phyloP scores from a whole-genome alignment of 495 filamentous ascomycete genomes.

The Aspergillus coremiiformis region DNA sequence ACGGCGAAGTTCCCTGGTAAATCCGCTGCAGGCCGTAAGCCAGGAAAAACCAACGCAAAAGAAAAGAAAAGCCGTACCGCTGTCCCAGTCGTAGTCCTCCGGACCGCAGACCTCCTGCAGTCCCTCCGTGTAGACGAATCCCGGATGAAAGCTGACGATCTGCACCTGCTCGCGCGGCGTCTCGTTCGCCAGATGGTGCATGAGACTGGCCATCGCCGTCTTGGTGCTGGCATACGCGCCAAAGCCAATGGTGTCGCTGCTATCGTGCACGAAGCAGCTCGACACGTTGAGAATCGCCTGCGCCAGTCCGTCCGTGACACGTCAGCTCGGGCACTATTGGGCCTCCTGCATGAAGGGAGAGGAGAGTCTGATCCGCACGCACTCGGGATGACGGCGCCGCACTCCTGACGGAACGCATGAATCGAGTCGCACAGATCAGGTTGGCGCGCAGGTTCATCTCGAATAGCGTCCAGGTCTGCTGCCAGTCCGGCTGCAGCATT shows the following conservation, averaged over 20 bases:
- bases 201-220: not conserved
- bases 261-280: not conserved
- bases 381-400: too few relatives aligned
- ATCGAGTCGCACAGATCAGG: too few relatives aligned
- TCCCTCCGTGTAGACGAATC: not conserved
- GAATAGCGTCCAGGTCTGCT: too few relatives aligned
- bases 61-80: too few relatives aligned
- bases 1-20: not conserved
- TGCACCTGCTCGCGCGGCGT: not conserved
- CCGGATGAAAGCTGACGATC: constrained; percentile 2
- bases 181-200: not conserved
- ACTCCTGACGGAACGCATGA: too few relatives aligned
- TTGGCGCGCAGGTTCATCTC: too few relatives aligned
- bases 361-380: too few relatives aligned
- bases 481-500: too few relatives aligned
- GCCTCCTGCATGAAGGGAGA: too few relatives aligned
- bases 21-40: not conserved
- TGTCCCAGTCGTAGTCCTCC: not conserved
- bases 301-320: not conserved
- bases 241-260: not conserved
- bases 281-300: not conserved
- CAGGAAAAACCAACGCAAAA: too few relatives aligned
- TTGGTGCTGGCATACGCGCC: constrained; percentile 1
- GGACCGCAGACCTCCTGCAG: not conserved
- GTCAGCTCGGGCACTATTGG: too few relatives aligned